These are phyloP conservation scores for Termitomyces bulborhizus DNA, from an alignment of 768 basidiomycete genomes.

Conservation along the genomic window DNA sequence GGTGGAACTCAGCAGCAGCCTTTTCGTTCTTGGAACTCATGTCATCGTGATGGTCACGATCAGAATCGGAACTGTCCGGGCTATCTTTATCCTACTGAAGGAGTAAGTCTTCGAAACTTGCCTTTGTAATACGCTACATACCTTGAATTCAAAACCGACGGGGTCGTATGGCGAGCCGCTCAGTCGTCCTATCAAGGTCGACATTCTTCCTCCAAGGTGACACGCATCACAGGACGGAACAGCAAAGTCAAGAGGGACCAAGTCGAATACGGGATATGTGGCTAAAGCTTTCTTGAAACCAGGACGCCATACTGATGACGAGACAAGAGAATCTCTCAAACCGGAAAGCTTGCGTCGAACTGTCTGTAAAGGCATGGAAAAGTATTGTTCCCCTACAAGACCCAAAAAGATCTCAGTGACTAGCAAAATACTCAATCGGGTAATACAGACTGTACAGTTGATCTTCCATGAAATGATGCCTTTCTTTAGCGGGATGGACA, in stretches of 20 bases:
- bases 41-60: constrained; percentile 4
- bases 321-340: constrained; percentile 67
- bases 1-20: constrained; percentile 38
- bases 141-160: constrained; percentile 50
- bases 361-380: constrained; percentile 60
- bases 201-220: constrained; percentile 63
- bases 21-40: constrained; percentile 13
- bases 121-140: constrained; percentile 5
- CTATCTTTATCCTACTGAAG: constrained; percentile 3
- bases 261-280: constrained; percentile 57
- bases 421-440: not conserved
- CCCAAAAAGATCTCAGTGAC: not conserved
- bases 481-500: constrained; percentile 45
- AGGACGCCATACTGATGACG: constrained; percentile 80
- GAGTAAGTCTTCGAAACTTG: not conserved
- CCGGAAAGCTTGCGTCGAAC: constrained; percentile 67
- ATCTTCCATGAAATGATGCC: constrained; percentile 49
- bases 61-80: constrained; percentile 13
- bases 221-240: constrained; percentile 78
- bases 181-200: constrained; percentile 56
- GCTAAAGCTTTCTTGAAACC: constrained; percentile 62
- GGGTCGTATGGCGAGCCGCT: constrained; percentile 65
- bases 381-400: constrained; percentile 55
- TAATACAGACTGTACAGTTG: constrained; percentile 41
- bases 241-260: constrained; percentile 47